A percentile compares a stretch with the other conserved stretches of the same genome.
Evolutionary conservation across 441 rosid species (phyloP).

Genomic region (Adansonia grandidieri): DNA sequence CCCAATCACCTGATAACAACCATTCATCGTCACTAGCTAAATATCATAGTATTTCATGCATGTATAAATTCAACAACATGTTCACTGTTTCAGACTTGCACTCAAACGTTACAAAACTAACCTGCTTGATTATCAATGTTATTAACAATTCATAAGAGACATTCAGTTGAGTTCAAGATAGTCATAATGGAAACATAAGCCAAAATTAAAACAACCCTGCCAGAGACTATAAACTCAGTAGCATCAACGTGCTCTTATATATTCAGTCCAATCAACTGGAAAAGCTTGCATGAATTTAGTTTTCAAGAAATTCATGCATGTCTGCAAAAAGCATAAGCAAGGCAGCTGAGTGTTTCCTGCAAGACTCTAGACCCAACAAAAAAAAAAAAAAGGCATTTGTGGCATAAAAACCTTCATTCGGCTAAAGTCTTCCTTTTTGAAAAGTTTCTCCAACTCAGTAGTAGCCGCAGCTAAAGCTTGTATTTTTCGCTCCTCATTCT

Average conservation of each 20-base stretch:
- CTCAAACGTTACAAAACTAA: background rate
- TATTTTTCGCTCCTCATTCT: conserved; percentile 80
- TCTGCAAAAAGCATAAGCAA: conserved; percentile 18
- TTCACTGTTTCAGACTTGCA: conserved; percentile 14
- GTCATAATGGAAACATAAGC: conserved; percentile 13
- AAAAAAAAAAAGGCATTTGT: background rate
- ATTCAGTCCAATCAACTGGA: conserved; percentile 24
- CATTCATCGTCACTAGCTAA: conserved; percentile 18
- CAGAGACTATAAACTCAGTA: background rate
- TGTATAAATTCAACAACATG: conserved; percentile 19
- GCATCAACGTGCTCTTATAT: background rate
- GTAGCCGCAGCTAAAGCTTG: conserved; percentile 87
- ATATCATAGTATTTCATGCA: conserved; percentile 11
- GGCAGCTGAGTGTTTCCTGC: conserved; percentile 9
- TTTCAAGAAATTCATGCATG: conserved; percentile 8
- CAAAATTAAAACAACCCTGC: conserved; percentile 6
- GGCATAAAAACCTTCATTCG: conserved; percentile 78
- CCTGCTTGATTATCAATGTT: conserved; percentile 11
- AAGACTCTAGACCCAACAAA: conserved; percentile 6
- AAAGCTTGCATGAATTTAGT: background rate
- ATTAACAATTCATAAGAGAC: background rate
- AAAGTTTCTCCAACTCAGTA: conserved; percentile 84
- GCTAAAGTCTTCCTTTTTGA: conserved; percentile 81
- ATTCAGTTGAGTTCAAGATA: background rate
- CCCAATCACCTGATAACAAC: conserved; percentile 70